A percentile compares a stretch with the other conserved stretches of the same genome.
Conservation (phyloP, 164 flowering plant species). For the Akebia trifoliata region DNA sequence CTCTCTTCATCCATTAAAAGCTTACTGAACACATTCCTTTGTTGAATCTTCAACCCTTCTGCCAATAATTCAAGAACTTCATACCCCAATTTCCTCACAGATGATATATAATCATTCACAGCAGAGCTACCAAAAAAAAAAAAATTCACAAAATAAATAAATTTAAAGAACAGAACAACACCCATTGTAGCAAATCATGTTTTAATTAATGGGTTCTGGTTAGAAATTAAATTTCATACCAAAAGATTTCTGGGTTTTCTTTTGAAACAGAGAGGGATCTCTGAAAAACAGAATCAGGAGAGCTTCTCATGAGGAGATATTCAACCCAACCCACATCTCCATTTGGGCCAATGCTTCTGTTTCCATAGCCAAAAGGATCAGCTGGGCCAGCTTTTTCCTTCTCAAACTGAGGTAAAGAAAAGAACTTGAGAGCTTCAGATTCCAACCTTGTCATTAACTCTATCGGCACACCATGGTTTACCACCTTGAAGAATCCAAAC, state of each 20-base stretch:
- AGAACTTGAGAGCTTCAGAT: constrained; percentile 53
- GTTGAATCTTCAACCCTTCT: constrained; percentile 48
- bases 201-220: background rate
- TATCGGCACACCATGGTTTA: constrained; percentile 69
- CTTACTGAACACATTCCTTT: constrained; percentile 48
- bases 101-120: constrained; percentile 39
- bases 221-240: constrained; percentile 30
- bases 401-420: constrained; percentile 46
- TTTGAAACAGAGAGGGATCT: constrained; percentile 26
- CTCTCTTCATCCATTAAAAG: constrained; percentile 56
- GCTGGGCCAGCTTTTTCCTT: constrained; percentile 66
- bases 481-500: constrained; percentile 79
- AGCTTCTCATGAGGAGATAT: constrained; percentile 57
- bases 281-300: constrained; percentile 31
- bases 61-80: constrained; percentile 60
- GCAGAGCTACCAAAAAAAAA: constrained; percentile 28
- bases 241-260: constrained; percentile 39
- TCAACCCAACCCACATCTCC: constrained; percentile 98
- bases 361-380: constrained; percentile 80
- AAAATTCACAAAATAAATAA: background rate
- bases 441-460: constrained; percentile 51
- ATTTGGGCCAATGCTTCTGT: constrained; percentile 65
- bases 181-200: background rate
- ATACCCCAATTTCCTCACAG: constrained; percentile 46
- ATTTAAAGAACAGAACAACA: background rate